Conservation (phyloP, 2,329 filamentous ascomycete genomes). For the Colletotrichum scovillei region DNA sequence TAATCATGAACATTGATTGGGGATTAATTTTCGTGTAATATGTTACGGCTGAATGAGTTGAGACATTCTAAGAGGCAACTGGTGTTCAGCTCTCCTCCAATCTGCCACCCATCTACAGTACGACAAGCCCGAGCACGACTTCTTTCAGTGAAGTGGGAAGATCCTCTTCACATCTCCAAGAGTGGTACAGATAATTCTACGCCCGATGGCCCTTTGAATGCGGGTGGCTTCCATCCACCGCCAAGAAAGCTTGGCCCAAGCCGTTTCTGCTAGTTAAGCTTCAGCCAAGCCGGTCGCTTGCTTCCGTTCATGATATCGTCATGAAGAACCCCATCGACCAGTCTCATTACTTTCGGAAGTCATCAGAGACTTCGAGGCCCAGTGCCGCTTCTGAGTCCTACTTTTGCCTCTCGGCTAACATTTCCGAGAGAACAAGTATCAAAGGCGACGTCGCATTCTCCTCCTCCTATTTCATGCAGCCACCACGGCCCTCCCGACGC, state of each 20-base stretch:
- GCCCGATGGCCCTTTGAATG: neutral
- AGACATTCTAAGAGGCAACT: neutral
- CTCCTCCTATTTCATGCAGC: neutral
- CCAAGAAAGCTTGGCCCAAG: constrained; percentile 22
- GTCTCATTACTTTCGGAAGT: neutral
- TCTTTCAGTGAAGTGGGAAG: neutral
- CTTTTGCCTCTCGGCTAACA: neutral
- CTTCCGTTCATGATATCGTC: neutral
- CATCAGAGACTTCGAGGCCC: neutral
- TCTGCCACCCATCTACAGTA: too few relatives aligned
- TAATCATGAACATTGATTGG: neutral
- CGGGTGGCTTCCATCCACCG: neutral
- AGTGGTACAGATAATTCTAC: neutral
- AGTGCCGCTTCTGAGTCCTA: neutral
- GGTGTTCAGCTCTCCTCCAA: neutral
- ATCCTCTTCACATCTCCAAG: neutral
- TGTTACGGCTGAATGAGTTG: neutral
- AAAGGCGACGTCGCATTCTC: constrained; percentile 14
- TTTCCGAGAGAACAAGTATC: neutral
- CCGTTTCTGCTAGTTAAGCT: constrained; percentile 17
- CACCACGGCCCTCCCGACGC: neutral
- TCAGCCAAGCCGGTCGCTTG: constrained; percentile 25
- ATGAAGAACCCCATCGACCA: neutral
- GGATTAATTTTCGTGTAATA: neutral
- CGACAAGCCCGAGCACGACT: neutral